Evolutionary conservation across 2,329 filamentous ascomycete genomes (phyloP).

Genomic region (Cercospora sojina): DNA sequence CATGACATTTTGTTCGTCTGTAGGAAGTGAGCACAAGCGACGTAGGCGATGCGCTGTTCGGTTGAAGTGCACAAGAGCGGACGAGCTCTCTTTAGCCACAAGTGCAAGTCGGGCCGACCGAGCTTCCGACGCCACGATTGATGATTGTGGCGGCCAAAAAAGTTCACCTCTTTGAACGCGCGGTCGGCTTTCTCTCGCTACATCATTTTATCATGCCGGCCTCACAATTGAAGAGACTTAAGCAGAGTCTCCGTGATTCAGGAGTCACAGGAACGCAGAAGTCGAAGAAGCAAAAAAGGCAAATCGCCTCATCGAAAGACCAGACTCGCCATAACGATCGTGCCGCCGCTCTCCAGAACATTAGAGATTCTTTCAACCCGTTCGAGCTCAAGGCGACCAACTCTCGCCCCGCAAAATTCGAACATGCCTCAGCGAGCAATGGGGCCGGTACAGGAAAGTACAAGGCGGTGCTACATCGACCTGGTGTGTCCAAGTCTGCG

Average conservation of each 20-base stretch:
- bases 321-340: conserved; percentile 71
- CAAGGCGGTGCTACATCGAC: conserved; percentile 64
- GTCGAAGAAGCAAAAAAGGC: conserved; percentile 87
- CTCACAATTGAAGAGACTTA: conserved; percentile 94
- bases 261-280: conserved; percentile 88
- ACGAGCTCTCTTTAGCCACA: background rate
- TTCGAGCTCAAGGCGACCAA: conserved; percentile 74
- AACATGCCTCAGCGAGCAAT: conserved; percentile 50
- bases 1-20: conserved; percentile 15
- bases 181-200: background rate
- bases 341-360: conserved; percentile 74
- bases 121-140: conserved; percentile 3
- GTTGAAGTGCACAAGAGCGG: background rate
- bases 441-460: conserved; percentile 49
- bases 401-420: conserved; percentile 76
- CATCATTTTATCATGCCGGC: conserved; percentile 66
- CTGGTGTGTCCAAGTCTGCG: conserved; percentile 78
- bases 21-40: background rate
- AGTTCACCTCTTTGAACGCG: conserved; percentile 15
- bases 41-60: background rate
- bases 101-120: background rate
- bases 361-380: conserved; percentile 95
- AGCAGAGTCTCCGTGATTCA: conserved; percentile 83
- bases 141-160: conserved; percentile 20
- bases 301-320: conserved; percentile 19